These are phyloP conservation scores for Sporothrix schenckii DNA, from an alignment of 2,329 filamentous ascomycete species.

Conservation along the genomic window DNA sequence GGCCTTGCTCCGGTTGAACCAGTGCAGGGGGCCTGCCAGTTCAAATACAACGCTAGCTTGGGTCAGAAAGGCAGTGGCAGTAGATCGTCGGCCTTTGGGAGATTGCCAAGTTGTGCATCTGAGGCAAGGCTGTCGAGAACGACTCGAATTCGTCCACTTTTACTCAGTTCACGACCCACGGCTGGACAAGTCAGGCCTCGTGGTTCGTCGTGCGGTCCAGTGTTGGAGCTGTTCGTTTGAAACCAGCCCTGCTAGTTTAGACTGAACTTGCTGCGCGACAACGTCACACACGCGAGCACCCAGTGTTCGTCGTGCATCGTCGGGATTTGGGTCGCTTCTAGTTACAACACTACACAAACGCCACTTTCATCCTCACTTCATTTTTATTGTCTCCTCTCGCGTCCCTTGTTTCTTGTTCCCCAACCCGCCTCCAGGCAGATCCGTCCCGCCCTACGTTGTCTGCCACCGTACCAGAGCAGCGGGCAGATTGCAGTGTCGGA, in stretches of 20 bases:
- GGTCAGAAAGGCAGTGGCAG: neutral
- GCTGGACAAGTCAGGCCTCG: neutral
- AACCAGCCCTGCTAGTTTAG: constrained; percentile 16
- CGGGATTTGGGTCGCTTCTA: constrained; percentile 11
- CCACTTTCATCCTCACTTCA: constrained; percentile 2
- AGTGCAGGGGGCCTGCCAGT: constrained; percentile 9
- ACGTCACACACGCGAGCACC: constrained; percentile 28
- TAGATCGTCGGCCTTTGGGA: constrained; percentile 6
- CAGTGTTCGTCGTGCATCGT: constrained; percentile 22
- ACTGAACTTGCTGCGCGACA: constrained; percentile 25
- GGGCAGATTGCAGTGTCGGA: neutral
- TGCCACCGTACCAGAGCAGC: constrained; percentile 4
- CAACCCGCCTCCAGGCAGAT: constrained; percentile 8
- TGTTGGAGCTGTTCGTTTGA: neutral
- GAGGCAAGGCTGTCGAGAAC: constrained; percentile 22
- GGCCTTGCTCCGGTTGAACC: constrained; percentile 17
- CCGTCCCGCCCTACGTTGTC: neutral
- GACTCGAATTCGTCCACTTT: neutral
- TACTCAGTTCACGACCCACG: neutral
- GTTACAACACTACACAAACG: constrained; percentile 20
- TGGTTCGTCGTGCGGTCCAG: constrained; percentile 5
- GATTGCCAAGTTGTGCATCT: constrained; percentile 3
- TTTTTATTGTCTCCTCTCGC: neutral
- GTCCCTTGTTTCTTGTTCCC: constrained; percentile 12
- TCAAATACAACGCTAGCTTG: constrained; percentile 25